Percentiles rank a stretch among this genome's conserved stretches.
phyloP scores from a whole-genome alignment of 1,139 yeast genomes.

The Debaryomyces udenii region DNA sequence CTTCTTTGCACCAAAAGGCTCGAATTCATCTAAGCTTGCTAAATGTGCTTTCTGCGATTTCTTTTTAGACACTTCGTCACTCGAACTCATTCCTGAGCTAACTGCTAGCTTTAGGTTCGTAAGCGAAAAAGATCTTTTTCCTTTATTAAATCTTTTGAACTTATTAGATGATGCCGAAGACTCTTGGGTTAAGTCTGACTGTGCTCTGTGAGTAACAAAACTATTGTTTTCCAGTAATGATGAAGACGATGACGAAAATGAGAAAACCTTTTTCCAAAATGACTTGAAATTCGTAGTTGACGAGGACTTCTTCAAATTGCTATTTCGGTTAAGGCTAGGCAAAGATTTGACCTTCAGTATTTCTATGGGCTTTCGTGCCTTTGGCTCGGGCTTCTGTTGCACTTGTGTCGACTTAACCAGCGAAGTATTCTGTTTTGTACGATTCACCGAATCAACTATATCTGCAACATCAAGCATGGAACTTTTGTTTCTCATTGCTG shows the following conservation, averaged over 20 bases:
- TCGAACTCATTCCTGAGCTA: neutral
- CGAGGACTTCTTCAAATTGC: constrained; percentile 12
- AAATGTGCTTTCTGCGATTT: neutral
- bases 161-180: neutral
- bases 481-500: constrained; percentile 2
- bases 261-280: constrained; percentile 14
- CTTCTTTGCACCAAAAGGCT: neutral
- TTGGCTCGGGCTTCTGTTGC: constrained; percentile 14
- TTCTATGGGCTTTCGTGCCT: constrained; percentile 12
- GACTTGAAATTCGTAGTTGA: constrained; percentile 18
- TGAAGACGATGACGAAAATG: constrained; percentile 2
- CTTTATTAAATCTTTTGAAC: constrained; percentile 3
- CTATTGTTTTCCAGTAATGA: neutral
- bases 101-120: constrained; percentile 16
- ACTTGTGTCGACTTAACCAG: constrained; percentile 8
- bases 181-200: constrained; percentile 2
- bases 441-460: constrained; percentile 2
- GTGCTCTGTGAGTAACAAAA: neutral
- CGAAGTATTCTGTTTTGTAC: constrained; percentile 15
- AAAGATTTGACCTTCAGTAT: constrained; percentile 5
- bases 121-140: constrained; percentile 19
- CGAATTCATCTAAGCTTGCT: neutral
- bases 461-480: constrained; percentile 23
- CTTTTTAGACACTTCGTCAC: neutral
- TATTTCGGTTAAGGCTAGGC: neutral